phyloP scores from a whole-genome alignment of 164 flowering plant genomes.

The Vitis cinerea region DNA sequence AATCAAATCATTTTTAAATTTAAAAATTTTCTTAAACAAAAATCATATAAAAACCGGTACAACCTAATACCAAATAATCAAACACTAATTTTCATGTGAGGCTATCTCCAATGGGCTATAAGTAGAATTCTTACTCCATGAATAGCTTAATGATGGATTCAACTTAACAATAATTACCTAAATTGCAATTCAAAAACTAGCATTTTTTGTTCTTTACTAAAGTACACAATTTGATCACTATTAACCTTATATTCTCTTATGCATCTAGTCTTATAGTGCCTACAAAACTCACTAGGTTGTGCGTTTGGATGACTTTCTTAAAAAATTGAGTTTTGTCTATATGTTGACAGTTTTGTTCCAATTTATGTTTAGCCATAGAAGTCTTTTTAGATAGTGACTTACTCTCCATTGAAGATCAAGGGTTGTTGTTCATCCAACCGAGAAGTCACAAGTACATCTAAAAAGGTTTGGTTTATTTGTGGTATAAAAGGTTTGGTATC shows the following conservation, averaged over 20 bases:
- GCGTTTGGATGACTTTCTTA: slow-evolving; percentile 24
- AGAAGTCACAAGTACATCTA: too few species aligned
- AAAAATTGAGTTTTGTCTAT: too few species aligned
- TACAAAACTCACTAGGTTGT: slow-evolving; percentile 52
- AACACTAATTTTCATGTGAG: slow-evolving; percentile 79
- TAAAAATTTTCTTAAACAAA: too few species aligned
- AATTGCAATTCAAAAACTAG: slow-evolving; percentile 41
- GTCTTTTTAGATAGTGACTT: too few species aligned
- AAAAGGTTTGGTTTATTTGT: too few species aligned
- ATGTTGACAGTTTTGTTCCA: too few species aligned
- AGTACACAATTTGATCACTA: slow-evolving; percentile 57
- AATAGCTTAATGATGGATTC: slow-evolving; percentile 50
- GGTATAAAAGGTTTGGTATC: too few species aligned
- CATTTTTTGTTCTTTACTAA: slow-evolving; percentile 31
- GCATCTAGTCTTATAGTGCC: slow-evolving; percentile 58
- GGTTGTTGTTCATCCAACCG: too few species aligned
- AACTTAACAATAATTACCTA: slow-evolving; percentile 42
- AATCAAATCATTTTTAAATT: too few species aligned
- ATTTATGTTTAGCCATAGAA: too few species aligned
- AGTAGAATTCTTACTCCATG: slow-evolving; percentile 69
- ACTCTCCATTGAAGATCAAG: too few species aligned
- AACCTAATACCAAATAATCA: slow-evolving; percentile 75
- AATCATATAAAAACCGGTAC: slow-evolving; percentile 28
- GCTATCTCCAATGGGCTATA: slow-evolving; percentile 86
- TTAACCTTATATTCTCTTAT: slow-evolving; percentile 49